Conservation (phyloP, 164 flowering plant genomes). For the Berberis vulgaris region DNA sequence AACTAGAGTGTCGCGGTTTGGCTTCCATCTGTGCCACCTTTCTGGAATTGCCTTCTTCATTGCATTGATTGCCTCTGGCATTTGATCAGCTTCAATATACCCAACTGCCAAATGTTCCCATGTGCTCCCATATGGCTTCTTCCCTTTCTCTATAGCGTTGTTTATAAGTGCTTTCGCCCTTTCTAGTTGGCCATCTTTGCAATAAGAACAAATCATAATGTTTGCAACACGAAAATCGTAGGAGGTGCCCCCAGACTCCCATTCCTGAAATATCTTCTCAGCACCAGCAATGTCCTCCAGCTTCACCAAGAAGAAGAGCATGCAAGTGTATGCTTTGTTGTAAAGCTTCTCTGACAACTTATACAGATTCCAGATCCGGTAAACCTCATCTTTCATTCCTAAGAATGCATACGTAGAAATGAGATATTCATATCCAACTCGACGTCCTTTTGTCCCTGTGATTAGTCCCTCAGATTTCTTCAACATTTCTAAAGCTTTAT, state of each 20-base stretch:
- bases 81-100: slow-evolving; percentile 18
- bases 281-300: slow-evolving; percentile 34
- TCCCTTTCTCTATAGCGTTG: slow-evolving; percentile 21
- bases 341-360: slow-evolving; percentile 15
- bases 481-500: slow-evolving; percentile 22
- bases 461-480: slow-evolving; percentile 19
- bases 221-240: slow-evolving; percentile 34
- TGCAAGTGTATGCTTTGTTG: slow-evolving; percentile 22
- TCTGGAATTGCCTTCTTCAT: slow-evolving; percentile 28
- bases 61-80: slow-evolving; percentile 33
- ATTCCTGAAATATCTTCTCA: slow-evolving; percentile 30
- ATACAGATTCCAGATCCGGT: slow-evolving; percentile 28
- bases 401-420: slow-evolving; percentile 24
- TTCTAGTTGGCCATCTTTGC: slow-evolving; percentile 27
- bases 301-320: not conserved
- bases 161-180: slow-evolving; percentile 33
- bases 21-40: slow-evolving; percentile 19
- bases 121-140: slow-evolving; percentile 16
- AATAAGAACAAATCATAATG: slow-evolving; percentile 28
- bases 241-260: slow-evolving; percentile 22
- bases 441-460: not conserved
- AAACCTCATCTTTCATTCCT: slow-evolving; percentile 30
- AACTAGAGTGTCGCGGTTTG: slow-evolving; percentile 11
- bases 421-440: slow-evolving; percentile 14
- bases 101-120: slow-evolving; percentile 31